phyloP scores from a whole-genome alignment of 495 filamentous ascomycete genomes.

The Aspergillus indologenus region DNA sequence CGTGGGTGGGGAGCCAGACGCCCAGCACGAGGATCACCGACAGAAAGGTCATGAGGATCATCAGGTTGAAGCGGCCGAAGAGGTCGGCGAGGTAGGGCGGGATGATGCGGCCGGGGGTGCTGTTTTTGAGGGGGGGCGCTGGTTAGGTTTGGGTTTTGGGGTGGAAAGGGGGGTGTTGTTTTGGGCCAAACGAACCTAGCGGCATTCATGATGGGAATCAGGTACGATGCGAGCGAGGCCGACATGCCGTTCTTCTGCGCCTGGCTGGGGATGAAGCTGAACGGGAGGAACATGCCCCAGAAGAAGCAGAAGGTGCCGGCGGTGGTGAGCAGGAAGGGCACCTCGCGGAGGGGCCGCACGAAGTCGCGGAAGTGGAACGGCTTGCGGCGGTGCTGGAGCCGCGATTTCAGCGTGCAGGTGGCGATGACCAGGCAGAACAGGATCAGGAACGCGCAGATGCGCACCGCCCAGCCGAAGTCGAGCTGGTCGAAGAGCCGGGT shows the following conservation, averaged over 20 bases:
- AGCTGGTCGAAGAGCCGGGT: constrained; percentile 32
- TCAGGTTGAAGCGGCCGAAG: constrained; percentile 70
- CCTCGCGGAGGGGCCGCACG: constrained; percentile 53
- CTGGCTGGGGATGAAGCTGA: constrained; percentile 28
- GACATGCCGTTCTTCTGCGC: constrained; percentile 29
- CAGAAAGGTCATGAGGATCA: constrained; percentile 59
- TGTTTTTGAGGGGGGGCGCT: constrained; percentile 12
- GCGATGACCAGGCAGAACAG: constrained; percentile 30
- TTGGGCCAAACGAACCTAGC: constrained; percentile 20
- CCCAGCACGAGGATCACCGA: constrained; percentile 64
- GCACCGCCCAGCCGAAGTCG: constrained; percentile 43
- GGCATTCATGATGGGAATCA: constrained; percentile 33
- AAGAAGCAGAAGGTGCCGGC: constrained; percentile 25
- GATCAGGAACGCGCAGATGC: constrained; percentile 39
- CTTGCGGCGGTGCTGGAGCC: constrained; percentile 23
- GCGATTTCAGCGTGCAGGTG: constrained; percentile 31
- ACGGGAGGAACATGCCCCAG: constrained; percentile 36
- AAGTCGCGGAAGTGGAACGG: constrained; percentile 19
- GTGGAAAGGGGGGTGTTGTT: not conserved
- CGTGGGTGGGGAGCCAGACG: constrained; percentile 62
- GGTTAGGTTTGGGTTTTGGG: not conserved
- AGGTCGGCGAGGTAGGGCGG: constrained; percentile 71
- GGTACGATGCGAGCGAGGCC: constrained; percentile 22
- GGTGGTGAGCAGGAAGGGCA: constrained; percentile 51
- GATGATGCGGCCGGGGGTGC: constrained; percentile 69